These are phyloP conservation scores for Diaporthe amygdali DNA, from an alignment of 2,329 filamentous ascomycete genomes.

Conservation along the genomic window DNA sequence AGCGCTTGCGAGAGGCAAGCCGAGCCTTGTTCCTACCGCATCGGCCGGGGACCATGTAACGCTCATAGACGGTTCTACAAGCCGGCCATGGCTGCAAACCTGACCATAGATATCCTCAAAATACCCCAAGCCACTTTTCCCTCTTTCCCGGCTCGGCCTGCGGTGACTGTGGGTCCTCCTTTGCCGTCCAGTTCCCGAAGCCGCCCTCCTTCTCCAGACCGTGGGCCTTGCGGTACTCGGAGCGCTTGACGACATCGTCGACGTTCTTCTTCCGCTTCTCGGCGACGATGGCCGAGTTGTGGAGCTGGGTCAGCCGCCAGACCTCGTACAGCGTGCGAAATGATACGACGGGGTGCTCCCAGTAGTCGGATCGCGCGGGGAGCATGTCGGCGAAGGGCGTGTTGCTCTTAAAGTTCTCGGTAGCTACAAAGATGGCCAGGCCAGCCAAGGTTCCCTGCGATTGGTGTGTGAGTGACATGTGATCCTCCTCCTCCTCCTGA, in stretches of 20 bases:
- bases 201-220: slow-evolving; percentile 71
- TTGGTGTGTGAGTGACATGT: neutral
- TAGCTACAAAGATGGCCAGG: slow-evolving; percentile 75
- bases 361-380: slow-evolving; percentile 71
- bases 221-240: slow-evolving; percentile 84
- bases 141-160: slow-evolving; percentile 40
- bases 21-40: neutral
- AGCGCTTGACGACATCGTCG: slow-evolving; percentile 88
- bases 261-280: slow-evolving; percentile 76
- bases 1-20: neutral
- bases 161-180: slow-evolving; percentile 26
- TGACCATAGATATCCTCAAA: slow-evolving; percentile 48
- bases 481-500: neutral
- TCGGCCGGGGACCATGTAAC: neutral
- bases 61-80: neutral
- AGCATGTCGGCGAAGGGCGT: slow-evolving; percentile 83
- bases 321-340: slow-evolving; percentile 71
- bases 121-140: slow-evolving; percentile 76
- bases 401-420: slow-evolving; percentile 77
- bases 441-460: slow-evolving; percentile 68
- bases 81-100: neutral
- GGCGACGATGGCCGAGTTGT: slow-evolving; percentile 69
- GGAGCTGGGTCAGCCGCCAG: slow-evolving; percentile 76
- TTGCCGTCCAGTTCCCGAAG: slow-evolving; percentile 41
- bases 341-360: slow-evolving; percentile 73